phyloP scores from a whole-genome alignment of 306 rosid genomes.

The Medicago ruthenica region DNA sequence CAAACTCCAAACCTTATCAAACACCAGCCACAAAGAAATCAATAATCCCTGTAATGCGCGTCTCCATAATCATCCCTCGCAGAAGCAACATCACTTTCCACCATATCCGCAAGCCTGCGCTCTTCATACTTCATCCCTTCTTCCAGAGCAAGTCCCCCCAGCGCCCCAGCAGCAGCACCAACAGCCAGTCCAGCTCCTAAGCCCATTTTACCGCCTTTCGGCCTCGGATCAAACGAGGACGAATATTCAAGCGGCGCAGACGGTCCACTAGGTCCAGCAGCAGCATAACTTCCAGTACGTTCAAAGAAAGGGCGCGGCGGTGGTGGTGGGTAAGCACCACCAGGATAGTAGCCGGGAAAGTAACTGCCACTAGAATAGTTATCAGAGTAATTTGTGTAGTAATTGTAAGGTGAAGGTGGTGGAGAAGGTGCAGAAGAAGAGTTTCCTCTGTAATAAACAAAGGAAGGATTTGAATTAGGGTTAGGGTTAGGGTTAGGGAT shows the following conservation, averaged over 20 bases:
- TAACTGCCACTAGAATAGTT: constrained; percentile 51
- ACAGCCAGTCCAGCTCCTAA: constrained; percentile 72
- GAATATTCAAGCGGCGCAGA: constrained; percentile 79
- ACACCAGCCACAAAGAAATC: constrained; percentile 4
- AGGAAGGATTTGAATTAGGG: constrained; percentile 47
- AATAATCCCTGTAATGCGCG: constrained; percentile 44
- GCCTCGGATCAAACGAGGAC: constrained; percentile 57
- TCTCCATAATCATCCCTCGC: constrained; percentile 64
- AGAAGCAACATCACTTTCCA: constrained; percentile 52
- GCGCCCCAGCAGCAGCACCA: constrained; percentile 75
- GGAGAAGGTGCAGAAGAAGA: constrained; percentile 53
- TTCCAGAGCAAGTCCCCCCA: constrained; percentile 74
- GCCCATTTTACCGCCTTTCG: constrained; percentile 62
- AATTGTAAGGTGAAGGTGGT: constrained; percentile 55
- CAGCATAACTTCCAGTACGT: constrained; percentile 49
- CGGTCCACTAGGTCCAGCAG: constrained; percentile 63
- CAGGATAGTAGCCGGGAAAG: constrained; percentile 63
- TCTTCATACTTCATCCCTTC: constrained; percentile 77
- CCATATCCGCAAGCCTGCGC: constrained; percentile 67
- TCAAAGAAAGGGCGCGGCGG: constrained; percentile 71
- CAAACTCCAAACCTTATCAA: constrained; percentile 36
- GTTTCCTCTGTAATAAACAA: constrained; percentile 54
- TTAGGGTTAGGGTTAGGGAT: constrained; percentile 33
- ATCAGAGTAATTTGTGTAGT: constrained; percentile 63
- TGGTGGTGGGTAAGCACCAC: constrained; percentile 70